Evolutionary conservation across 2,329 filamentous ascomycete species (phyloP), one percentile per base, ranked within the genome.

Genomic region (Chrysoporthe austroafricana): DNA sequence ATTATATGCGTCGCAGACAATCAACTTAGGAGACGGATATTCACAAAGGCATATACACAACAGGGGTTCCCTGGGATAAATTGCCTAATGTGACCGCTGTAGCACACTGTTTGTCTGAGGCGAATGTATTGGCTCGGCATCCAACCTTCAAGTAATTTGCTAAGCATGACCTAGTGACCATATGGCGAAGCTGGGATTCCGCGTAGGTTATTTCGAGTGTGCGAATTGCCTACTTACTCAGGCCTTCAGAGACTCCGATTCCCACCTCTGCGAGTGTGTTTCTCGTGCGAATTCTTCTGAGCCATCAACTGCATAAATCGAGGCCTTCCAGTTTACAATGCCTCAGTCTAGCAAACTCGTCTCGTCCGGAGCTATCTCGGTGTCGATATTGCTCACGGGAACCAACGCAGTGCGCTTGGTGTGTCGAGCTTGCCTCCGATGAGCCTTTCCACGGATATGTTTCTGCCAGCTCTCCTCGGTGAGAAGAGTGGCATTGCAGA

Each of bases 401-500:
- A 69, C 39, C 64, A 70, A 26, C 0, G 67, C 64, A 11, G 67
- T 67, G 18, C 34, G 62, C 39, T 67, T 70, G 32, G 34, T 21
- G 13, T 67, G 61, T 7, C 69, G 56, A 42, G 32, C n/a, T 32
- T 54, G 60, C 4, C 67, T 66, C 36, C 62, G 64, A 32, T 70
- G 69, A 13, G 64, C 32, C 21, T 46, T 68, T 14, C 67, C 62
- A 52, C 64, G 50, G 14, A 85, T 69, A 71, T 86, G 84, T 58
- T 71, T 73, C 64, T 79, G 71, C 84, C 84, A 85, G 66, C 81
- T 74, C 68, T 85, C 80, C 70, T 89, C 86, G 2, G 85, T 87
- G 64, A 89, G 76, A 4, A 85, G 78, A 32, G 88, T 87, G 67
- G 86, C 85, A 72, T 93, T 80, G 75, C 96, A 99, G 0, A 89